phyloP scores from a whole-genome alignment of 345 rosid species.

The Pistacia vera region DNA sequence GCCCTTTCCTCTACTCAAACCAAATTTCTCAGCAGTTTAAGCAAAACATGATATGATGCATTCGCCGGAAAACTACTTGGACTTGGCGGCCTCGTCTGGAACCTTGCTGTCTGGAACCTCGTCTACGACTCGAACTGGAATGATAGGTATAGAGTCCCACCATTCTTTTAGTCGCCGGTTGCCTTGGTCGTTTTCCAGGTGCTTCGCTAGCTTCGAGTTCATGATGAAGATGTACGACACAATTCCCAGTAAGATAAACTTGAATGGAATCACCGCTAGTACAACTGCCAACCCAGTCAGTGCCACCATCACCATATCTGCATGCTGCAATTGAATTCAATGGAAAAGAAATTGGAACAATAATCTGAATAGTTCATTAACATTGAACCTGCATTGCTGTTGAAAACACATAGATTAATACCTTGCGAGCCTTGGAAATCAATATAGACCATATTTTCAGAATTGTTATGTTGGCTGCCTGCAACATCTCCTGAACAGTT shows the following conservation, averaged over 20 bases:
- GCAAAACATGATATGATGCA: neutral
- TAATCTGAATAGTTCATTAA: neutral
- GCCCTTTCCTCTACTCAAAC: no score
- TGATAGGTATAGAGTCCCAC: conserved; percentile 92
- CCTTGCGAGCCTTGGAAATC: conserved; percentile 65
- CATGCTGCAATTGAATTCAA: conserved; percentile 54
- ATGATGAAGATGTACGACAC: conserved; percentile 33
- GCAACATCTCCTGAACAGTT: conserved; percentile 55
- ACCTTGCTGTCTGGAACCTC: conserved; percentile 1
- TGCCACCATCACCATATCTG: conserved; percentile 51
- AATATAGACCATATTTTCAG: conserved; percentile 73
- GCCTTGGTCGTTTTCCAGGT: conserved; percentile 46
- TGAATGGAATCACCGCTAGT: conserved; percentile 60
- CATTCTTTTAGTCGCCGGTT: conserved; percentile 74
- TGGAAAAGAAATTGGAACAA: neutral
- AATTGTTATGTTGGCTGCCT: conserved; percentile 54
- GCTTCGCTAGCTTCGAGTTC: conserved; percentile 56
- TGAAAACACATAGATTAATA: conserved; percentile 11
- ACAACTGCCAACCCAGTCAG: conserved; percentile 47
- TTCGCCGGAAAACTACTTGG: neutral
- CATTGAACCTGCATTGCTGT: neutral
- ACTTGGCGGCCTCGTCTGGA: neutral
- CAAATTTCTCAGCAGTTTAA: no score
- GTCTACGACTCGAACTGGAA: conserved; percentile 55
- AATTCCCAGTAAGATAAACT: conserved; percentile 47